Conservation (phyloP, 805 yeast species). For the Cyberlindnera euphorbiae region DNA sequence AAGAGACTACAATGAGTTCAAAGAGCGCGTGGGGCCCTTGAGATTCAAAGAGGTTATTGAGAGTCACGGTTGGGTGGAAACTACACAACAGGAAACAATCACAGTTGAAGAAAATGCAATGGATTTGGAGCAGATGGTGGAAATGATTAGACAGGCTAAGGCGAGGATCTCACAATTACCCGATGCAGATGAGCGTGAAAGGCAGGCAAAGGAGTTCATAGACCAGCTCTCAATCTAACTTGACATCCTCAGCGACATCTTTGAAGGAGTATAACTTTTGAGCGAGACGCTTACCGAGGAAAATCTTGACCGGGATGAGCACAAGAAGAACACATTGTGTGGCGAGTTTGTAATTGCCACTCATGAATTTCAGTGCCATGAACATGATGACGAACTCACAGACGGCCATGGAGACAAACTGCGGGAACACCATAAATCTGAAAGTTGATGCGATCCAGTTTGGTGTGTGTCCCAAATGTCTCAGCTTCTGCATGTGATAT, state of each 20-base stretch:
- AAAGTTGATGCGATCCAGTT: conserved; percentile 2
- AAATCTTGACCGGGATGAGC: conserved; percentile 17
- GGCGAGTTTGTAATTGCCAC: conserved; percentile 1
- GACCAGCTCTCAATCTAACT: conserved; percentile 12
- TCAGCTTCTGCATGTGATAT: conserved; percentile 17
- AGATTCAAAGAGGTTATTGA: conserved; percentile 44
- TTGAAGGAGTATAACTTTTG: conserved; percentile 8
- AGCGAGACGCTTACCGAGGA: conserved; percentile 15
- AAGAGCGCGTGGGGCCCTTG: conserved; percentile 38
- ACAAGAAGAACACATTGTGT: conserved; percentile 10
- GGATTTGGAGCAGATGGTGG: conserved; percentile 12
- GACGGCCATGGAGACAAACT: conserved; percentile 13
- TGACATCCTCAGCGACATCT: not conserved
- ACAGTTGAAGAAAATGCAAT: conserved; percentile 3
- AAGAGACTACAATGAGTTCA: conserved; percentile 36
- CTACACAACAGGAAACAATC: not conserved
- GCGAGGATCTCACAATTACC: conserved; percentile 5
- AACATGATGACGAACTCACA: conserved; percentile 20
- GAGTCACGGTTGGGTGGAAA: conserved; percentile 40
- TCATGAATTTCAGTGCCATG: conserved; percentile 13
- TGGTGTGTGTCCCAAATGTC: conserved; percentile 11
- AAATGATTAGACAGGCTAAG: conserved; percentile 8
- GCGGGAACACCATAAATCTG: conserved; percentile 6
- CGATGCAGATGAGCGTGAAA: conserved; percentile 6
- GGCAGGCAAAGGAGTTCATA: conserved; percentile 12